phyloP scores from a whole-genome alignment of 257 asterid genomes.

The Gentiana macrophylla region DNA sequence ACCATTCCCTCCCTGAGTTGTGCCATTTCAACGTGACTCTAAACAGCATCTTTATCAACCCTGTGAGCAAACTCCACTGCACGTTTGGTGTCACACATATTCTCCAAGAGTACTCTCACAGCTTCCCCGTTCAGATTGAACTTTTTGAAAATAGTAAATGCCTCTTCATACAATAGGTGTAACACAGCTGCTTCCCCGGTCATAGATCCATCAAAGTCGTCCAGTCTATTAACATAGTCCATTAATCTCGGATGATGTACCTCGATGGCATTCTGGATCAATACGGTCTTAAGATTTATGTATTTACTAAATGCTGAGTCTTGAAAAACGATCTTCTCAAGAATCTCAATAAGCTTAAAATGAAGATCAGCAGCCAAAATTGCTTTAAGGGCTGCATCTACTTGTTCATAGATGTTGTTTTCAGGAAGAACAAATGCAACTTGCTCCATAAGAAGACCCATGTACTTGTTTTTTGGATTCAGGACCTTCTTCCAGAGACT shows the following conservation, averaged over 20 bases:
- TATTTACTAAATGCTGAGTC: slow-evolving; percentile 97
- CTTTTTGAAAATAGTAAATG: slow-evolving; percentile 91
- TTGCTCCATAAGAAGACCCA: slow-evolving; percentile 96
- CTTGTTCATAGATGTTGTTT: slow-evolving; percentile 99
- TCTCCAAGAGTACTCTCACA: slow-evolving; percentile 79
- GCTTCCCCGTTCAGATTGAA: slow-evolving; percentile 98
- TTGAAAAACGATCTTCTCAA: slow-evolving; percentile 96
- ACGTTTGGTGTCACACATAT: slow-evolving; percentile 81
- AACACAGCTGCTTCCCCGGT: slow-evolving; percentile 98
- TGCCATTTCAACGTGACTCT: slow-evolving; percentile 99
- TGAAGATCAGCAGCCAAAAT: slow-evolving; percentile 99
- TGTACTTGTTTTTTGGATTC: slow-evolving; percentile 89
- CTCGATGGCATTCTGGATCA: slow-evolving; percentile 87
- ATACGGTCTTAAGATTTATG: slow-evolving; percentile 87
- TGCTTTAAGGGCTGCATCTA: slow-evolving; percentile 98
- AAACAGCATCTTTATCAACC: slow-evolving; percentile 95
- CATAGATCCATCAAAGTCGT: slow-evolving; percentile 98
- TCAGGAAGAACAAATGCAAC: slow-evolving; percentile 99
- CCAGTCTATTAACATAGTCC: slow-evolving; percentile 95
- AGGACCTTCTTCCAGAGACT: slow-evolving; percentile 96
- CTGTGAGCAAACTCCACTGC: slow-evolving; percentile 98
- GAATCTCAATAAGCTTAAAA: slow-evolving; percentile 92
- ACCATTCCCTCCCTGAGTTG: slow-evolving; percentile 96
- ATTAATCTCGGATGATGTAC: slow-evolving; percentile 96
- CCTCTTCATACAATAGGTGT: slow-evolving; percentile 88